A percentile compares a stretch with the other conserved stretches of the same genome.
phyloP scores from a whole-genome alignment of 305 asterid genomes.

The Rubia peregrina region DNA sequence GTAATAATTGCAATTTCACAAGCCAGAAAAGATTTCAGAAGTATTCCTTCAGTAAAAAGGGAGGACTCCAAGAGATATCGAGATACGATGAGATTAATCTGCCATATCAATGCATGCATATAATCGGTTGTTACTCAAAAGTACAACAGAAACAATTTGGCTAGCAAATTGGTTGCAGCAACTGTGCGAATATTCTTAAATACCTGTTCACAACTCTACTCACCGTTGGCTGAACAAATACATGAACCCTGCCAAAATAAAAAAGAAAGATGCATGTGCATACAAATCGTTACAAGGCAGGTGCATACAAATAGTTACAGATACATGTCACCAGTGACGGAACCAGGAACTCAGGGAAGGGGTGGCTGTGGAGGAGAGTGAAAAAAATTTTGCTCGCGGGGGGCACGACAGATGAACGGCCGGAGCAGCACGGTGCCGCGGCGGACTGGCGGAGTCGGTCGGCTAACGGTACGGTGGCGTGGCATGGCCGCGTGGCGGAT shows the following conservation, averaged over 20 bases:
- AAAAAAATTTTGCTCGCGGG: too few species aligned
- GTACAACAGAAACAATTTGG: background rate
- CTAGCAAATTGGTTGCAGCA: background rate
- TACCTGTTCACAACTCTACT: slow-evolving; percentile 92
- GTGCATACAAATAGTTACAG: slow-evolving; percentile 90
- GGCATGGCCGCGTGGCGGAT: too few species aligned
- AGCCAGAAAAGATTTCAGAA: background rate
- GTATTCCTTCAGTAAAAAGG: background rate
- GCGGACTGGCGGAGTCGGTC: too few species aligned
- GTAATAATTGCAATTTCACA: background rate
- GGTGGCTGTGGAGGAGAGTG: too few species aligned
- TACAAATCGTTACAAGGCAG: slow-evolving; percentile 85
- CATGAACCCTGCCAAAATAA: slow-evolving; percentile 69
- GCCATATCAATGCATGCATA: background rate
- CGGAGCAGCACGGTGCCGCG: too few species aligned
- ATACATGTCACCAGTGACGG: slow-evolving; percentile 62
- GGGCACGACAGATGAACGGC: too few species aligned
- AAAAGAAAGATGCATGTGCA: slow-evolving; percentile 32
- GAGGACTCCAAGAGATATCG: background rate
- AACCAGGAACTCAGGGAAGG: too few species aligned
- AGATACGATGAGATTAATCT: background rate
- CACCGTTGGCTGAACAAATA: slow-evolving; percentile 82
- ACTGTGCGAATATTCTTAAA: background rate
- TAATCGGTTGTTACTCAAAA: background rate
- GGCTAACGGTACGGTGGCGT: too few species aligned